Percentiles rank a stretch among this genome's conserved stretches.
These are phyloP conservation scores for Ehretia macrophylla DNA, from an alignment of 257 asterid species.

Conservation along the genomic window DNA sequence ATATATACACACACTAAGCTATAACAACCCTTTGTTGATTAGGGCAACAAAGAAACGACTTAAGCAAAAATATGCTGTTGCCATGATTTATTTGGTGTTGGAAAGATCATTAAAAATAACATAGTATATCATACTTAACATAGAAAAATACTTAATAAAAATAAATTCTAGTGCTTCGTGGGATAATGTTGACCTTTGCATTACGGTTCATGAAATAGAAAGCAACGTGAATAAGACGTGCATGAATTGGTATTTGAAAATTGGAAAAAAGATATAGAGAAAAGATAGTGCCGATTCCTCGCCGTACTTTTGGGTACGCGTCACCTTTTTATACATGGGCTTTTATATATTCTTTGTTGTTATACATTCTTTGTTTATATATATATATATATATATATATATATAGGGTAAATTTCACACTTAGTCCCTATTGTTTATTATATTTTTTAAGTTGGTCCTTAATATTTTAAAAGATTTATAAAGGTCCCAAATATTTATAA, in stretches of 20 bases:
- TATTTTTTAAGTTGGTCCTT: too few species aligned
- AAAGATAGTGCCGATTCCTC: conserved; percentile 26
- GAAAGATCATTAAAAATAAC: too few species aligned
- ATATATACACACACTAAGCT: too few species aligned
- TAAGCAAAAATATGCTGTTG: neutral
- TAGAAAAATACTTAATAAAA: too few species aligned
- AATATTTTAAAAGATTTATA: too few species aligned
- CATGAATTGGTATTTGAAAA: conserved; percentile 44
- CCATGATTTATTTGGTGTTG: neutral
- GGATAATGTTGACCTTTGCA: conserved; percentile 1
- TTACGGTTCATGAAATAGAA: conserved; percentile 17
- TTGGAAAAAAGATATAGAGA: neutral
- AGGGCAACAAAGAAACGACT: neutral
- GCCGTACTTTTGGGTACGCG: conserved; percentile 38
- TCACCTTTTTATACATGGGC: conserved; percentile 19
- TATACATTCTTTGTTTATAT: neutral
- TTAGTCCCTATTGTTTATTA: too few species aligned
- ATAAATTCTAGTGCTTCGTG: neutral
- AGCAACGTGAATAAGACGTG: conserved; percentile 58
- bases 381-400: neutral
- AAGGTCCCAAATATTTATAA: too few species aligned
- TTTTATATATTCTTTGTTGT: neutral
- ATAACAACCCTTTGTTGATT: neutral
- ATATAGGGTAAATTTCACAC: too few species aligned
- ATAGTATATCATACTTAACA: too few species aligned